Evolutionary conservation across 352 stramenopile genomes (phyloP), one percentile per base, ranked within the genome.

Genomic region (Phytopythium ostracodes): DNA sequence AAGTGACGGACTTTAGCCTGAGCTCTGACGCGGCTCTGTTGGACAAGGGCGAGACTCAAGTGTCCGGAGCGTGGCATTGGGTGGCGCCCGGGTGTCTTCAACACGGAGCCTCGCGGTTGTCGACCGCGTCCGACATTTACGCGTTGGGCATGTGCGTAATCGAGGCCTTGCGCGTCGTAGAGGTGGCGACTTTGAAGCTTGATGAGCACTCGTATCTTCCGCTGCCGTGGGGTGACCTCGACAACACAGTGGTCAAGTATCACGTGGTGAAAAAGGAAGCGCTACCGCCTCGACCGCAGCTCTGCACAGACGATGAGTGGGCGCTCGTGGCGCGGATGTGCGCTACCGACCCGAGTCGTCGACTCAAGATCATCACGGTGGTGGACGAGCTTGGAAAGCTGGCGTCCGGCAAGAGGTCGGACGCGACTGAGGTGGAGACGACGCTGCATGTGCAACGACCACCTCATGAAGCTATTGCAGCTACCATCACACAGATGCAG

Each of bases 271-370:
- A 11, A 5, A 4, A n/a, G n/a, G 4, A n/a, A 35, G 15, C 10
- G 9, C 22, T 53, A 17, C 47, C 47, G 15, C 47, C 3, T 35
- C 47, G 47, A 5, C 47, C 47, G 1, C 5, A 20, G 15, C 3
- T 53, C 24, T 53, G 47, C 22, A 35, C 47, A 8, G 47, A 53
- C 47, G 24, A 53, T 49, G 2, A 49, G 31, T 51, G 44, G 44
- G 12, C 10, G 20, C 44, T 51, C 10, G 44, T 51, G 20, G 31
- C 20, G 17, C 20, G 24, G 18, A 51, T 51, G 44, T 51, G 44
- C 44, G 9, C 1, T 6, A 22, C 9, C 11, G 44, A 51, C 9
- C 44, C 18, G 7, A 29, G 11, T 29, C 7, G 9, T 51, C 44
- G 44, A 2, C 44, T 51, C 3, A 51, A 51, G n/a, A 35, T 40